phyloP scores from a whole-genome alignment of 768 basidiomycete species.

The Phlegmacium glaucopus region DNA sequence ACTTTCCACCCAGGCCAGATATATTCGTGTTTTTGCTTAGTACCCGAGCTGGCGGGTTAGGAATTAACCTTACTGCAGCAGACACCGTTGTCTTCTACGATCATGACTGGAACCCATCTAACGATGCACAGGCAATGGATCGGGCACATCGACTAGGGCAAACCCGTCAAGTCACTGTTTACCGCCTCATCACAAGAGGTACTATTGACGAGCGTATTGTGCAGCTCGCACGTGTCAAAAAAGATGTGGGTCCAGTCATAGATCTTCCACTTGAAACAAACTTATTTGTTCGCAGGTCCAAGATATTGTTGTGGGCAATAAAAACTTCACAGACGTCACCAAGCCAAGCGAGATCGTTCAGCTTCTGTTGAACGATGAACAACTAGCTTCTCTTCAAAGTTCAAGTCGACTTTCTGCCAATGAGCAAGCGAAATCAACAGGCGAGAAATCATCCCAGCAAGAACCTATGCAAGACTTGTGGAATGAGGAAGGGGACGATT shows the following conservation, averaged over 20 bases:
- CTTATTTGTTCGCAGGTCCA: conserved; percentile 63
- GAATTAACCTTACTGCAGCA: conserved; percentile 94
- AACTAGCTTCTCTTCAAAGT: conserved; percentile 69
- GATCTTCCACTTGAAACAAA: not conserved
- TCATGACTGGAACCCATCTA: conserved; percentile 96
- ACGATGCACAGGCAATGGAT: conserved; percentile 98
- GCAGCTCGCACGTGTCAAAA: conserved; percentile 93
- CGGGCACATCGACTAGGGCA: conserved; percentile 96
- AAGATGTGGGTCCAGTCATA: conserved; percentile 64
- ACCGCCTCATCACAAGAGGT: conserved; percentile 88
- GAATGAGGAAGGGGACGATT: conserved; percentile 86
- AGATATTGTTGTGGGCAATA: conserved; percentile 98
- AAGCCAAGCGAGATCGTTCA: conserved; percentile 98
- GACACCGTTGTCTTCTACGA: conserved; percentile 97
- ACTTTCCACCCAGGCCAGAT: conserved; percentile 54
- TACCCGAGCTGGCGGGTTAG: conserved; percentile 93
- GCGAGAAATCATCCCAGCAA: conserved; percentile 27
- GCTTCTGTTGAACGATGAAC: conserved; percentile 90
- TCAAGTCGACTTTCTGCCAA: conserved; percentile 35
- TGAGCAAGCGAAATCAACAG: conserved; percentile 22
- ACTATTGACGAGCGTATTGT: conserved; percentile 98
- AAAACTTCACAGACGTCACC: conserved; percentile 88
- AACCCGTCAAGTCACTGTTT: conserved; percentile 96
- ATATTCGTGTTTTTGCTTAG: conserved; percentile 89
- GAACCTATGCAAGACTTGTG: conserved; percentile 62